Conservation (phyloP, 257 asterid species). For the Solanum tarijense region DNA sequence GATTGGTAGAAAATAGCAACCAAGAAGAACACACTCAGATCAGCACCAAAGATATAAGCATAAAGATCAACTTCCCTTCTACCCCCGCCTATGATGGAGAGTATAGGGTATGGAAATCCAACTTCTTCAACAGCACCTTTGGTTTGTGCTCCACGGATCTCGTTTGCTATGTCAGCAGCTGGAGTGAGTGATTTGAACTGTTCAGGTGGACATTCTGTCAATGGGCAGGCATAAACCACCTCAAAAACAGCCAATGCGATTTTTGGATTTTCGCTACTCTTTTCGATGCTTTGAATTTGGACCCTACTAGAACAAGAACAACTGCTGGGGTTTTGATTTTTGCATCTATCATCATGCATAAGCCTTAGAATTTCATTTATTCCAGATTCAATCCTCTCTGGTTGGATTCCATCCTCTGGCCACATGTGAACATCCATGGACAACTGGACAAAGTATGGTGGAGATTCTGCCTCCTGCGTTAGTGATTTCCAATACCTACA, state of each 20-base stretch:
- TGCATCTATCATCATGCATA: slow-evolving; percentile 69
- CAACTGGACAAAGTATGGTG: slow-evolving; percentile 94
- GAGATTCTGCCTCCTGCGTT: slow-evolving; percentile 98
- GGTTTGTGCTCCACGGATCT: slow-evolving; percentile 51
- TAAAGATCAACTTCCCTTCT: slow-evolving; percentile 92
- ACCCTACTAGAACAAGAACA: slow-evolving; percentile 87
- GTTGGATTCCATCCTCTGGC: slow-evolving; percentile 99
- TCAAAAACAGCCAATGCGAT: slow-evolving; percentile 89
- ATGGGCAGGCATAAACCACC: slow-evolving; percentile 73
- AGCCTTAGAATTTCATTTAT: slow-evolving; percentile 65
- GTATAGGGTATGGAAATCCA: slow-evolving; percentile 75
- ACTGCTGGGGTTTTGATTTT: slow-evolving; percentile 30
- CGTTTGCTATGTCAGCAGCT: slow-evolving; percentile 89
- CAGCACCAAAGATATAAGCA: slow-evolving; percentile 92
- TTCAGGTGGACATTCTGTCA: slow-evolving; percentile 47
- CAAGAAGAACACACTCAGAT: slow-evolving; percentile 85
- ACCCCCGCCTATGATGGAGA: slow-evolving; percentile 91
- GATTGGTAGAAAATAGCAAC: slow-evolving; percentile 89
- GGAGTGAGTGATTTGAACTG: slow-evolving; percentile 85
- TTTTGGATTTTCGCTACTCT: slow-evolving; percentile 43
- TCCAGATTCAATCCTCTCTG: slow-evolving; percentile 95
- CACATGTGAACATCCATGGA: slow-evolving; percentile 81
- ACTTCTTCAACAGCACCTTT: slow-evolving; percentile 45
- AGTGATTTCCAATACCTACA: slow-evolving; percentile 92
- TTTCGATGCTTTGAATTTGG: slow-evolving; percentile 90